Base-by-base conservation (phyloP, 805 yeast genomes). In the Ogataea wickerhamii region DNA sequence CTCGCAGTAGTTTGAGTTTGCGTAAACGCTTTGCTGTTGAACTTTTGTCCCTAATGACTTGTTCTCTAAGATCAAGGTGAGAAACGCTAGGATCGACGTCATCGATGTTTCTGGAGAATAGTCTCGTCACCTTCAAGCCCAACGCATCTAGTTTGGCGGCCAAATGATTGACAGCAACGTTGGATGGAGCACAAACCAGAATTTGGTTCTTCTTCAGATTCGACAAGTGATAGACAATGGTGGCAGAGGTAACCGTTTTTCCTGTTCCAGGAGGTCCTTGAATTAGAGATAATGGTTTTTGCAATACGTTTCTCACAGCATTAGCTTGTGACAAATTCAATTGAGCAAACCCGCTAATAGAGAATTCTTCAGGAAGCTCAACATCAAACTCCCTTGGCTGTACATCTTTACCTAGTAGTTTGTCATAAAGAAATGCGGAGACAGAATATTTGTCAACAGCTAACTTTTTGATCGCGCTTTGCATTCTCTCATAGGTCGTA, bases 181-280 rank as follows among this genome's bases (percentile, higher is more conserved):
- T 89, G 16, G 96, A 88, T 17, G 97, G 96, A 3, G 97, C 96
- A 68, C 96, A 87, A 3, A 88, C 96, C 28, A 89, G 68, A 6
- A 88, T 78, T 44, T 76, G 75, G 33, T 76, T 80, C 38, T 75
- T 74, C 49, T 75, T 76, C 43, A 80, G 54, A 41, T 77, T 75
- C 3, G 79, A 70, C 37, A 87, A 64, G 52, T 87, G 95, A 50
- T 85, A 82, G 21, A 88, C 76, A 41, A 89, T 85, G 0, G 95
- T 81, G 2, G 96, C 91, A 0, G 96, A 87, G 0, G 96, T 88
- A 12, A 87, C 94, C 1, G 97, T 89, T 56, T 89, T 89, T 58
- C 97, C 97, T 0, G 97, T 89, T 47, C 95, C 95, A 3, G 97
- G 97, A 7, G 97, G 97, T 13, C 97, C 97, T 60, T 89, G 96